A percentile compares a stretch with the other conserved stretches of the same genome.
These are phyloP conservation scores for Suzukiozyma palmioleophila DNA, from an alignment of 1,139 yeast species.

Conservation along the genomic window DNA sequence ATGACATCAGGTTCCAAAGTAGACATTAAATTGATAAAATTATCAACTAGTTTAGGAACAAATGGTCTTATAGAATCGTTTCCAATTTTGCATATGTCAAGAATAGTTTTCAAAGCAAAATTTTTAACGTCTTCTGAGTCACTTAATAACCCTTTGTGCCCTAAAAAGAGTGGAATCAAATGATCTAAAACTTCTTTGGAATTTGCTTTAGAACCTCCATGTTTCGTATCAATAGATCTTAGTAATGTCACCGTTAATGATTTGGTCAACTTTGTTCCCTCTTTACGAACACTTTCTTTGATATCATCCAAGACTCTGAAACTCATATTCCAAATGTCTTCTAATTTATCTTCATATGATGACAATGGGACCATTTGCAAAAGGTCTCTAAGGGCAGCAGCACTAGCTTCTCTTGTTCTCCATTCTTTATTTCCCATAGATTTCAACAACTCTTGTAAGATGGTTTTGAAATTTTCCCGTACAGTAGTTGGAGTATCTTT, in stretches of 20 bases:
- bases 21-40: constrained; percentile 70
- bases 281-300: constrained; percentile 86
- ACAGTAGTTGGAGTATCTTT: constrained; percentile 56
- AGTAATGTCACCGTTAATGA: constrained; percentile 62
- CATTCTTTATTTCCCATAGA: constrained; percentile 85
- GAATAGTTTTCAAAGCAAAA: constrained; percentile 70
- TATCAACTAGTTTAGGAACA: constrained; percentile 65
- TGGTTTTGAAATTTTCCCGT: constrained; percentile 48
- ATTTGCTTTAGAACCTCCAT: constrained; percentile 19
- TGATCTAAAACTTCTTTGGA: constrained; percentile 52
- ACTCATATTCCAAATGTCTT: constrained; percentile 81
- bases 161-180: constrained; percentile 75
- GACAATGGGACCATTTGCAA: constrained; percentile 57
- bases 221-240: constrained; percentile 44
- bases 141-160: constrained; percentile 73
- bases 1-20: constrained; percentile 89
- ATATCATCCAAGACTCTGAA: constrained; percentile 92
- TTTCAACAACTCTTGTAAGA: constrained; percentile 59
- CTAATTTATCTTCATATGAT: constrained; percentile 49
- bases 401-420: constrained; percentile 90
- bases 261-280: constrained; percentile 68
- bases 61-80: constrained; percentile 58
- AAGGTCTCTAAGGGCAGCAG: constrained; percentile 68
- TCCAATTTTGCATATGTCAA: constrained; percentile 66
- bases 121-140: constrained; percentile 82